These are phyloP conservation scores for Ustilago nuda DNA, from an alignment of 1,284 basidiomycete species.

Conservation along the genomic window DNA sequence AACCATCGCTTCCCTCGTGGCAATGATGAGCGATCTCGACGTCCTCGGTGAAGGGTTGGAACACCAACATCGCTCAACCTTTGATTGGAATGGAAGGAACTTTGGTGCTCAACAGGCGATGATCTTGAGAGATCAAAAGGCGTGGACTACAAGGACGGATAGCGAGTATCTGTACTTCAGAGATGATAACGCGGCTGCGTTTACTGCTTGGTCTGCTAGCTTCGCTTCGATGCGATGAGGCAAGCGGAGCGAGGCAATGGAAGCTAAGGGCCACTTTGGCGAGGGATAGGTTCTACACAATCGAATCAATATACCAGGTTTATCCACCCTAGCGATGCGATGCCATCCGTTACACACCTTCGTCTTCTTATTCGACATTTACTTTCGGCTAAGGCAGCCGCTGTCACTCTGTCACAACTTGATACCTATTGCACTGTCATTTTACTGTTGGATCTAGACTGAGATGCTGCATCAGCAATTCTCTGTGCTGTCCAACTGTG, in stretches of 20 bases:
- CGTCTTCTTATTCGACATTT: background rate
- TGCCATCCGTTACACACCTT: background rate
- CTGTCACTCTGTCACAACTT: background rate
- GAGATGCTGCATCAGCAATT: background rate
- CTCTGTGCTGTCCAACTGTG: background rate
- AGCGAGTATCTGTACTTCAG: constrained; percentile 57
- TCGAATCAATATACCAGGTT: constrained; percentile 15
- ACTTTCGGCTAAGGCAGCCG: background rate
- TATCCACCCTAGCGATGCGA: background rate
- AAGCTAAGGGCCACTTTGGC: background rate
- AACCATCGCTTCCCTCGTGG: constrained; percentile 57
- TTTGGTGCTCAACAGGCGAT: constrained; percentile 66
- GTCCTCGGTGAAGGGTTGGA: constrained; percentile 59
- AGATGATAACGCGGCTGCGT: constrained; percentile 60
- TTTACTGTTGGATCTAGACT: background rate
- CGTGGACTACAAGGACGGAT: constrained; percentile 60
- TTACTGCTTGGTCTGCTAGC: constrained; percentile 50
- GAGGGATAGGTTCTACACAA: background rate
- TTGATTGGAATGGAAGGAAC: constrained; percentile 61
- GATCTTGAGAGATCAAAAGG: constrained; percentile 63
- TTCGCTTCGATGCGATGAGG: constrained; percentile 43
- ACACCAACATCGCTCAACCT: constrained; percentile 46
- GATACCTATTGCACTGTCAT: background rate
- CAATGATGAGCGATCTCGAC: constrained; percentile 63
- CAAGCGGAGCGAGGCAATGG: background rate